Evolutionary conservation across 1,284 basidiomycete species (phyloP).

Genomic region (Schizophyllum commune): DNA sequence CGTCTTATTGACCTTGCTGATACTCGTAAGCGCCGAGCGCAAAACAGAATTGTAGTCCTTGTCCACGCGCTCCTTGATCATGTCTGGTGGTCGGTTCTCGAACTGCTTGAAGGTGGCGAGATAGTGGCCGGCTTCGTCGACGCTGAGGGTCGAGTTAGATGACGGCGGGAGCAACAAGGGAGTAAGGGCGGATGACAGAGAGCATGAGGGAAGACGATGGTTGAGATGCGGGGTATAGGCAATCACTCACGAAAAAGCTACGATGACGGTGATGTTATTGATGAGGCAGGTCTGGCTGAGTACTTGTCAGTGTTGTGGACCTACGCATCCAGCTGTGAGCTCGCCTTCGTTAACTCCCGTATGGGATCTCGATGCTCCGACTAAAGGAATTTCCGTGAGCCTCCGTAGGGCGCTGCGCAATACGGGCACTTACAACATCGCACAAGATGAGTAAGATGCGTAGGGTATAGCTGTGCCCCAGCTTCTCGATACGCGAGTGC

Average conservation of each 20-base stretch:
- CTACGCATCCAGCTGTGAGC: constrained; percentile 5
- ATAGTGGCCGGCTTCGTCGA: constrained; percentile 90
- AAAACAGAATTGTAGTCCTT: constrained; percentile 82
- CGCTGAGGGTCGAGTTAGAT: no score
- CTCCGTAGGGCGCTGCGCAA: constrained; percentile 6
- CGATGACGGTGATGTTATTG: constrained; percentile 88
- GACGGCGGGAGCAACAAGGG: no score
- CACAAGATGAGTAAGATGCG: constrained; percentile 88
- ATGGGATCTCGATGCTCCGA: constrained; percentile 88
- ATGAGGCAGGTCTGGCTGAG: constrained; percentile 66
- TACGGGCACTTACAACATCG: constrained; percentile 66
- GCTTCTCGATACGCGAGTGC: constrained; percentile 81
- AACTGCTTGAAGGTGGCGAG: constrained; percentile 88
- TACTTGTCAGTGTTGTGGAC: constrained; percentile 3
- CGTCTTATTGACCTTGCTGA: constrained; percentile 95
- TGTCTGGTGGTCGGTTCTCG: constrained; percentile 88
- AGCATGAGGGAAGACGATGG: background rate
- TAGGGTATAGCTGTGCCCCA: constrained; percentile 77
- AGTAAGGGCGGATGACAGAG: background rate
- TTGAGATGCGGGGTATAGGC: no score
- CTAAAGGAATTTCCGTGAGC: constrained; percentile 31
- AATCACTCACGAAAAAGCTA: constrained; percentile 90
- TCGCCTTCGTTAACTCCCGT: constrained; percentile 84
- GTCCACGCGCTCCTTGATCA: constrained; percentile 90
- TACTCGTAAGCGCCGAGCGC: constrained; percentile 81